Evolutionary conservation across 441 rosid genomes (phyloP).

Genomic region (Jatropha podagrica): DNA sequence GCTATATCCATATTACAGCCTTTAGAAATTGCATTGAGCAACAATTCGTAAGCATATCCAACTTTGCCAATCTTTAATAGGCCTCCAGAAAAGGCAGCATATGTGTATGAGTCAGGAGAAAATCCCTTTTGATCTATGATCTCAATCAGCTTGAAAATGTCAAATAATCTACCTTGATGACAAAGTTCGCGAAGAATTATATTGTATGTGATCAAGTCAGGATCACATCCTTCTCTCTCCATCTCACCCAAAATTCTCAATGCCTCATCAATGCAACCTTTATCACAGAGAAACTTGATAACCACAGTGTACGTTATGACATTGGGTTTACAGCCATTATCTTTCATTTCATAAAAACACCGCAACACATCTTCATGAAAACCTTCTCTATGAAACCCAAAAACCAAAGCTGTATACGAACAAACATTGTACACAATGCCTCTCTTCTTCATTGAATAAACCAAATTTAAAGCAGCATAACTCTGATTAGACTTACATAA

Average conservation of each 20-base stretch:
- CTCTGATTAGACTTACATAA: conserved; percentile 36
- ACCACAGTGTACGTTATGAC: conserved; percentile 39
- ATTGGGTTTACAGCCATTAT: conserved; percentile 33
- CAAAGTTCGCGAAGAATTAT: conserved; percentile 38
- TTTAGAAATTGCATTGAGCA: conserved; percentile 29
- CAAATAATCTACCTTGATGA: conserved; percentile 25
- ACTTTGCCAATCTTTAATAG: conserved; percentile 31
- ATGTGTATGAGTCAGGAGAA: conserved; percentile 35
- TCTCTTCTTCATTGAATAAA: conserved; percentile 35
- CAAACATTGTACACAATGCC: conserved; percentile 35
- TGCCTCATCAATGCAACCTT: conserved; percentile 29
- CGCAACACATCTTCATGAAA: conserved; percentile 26
- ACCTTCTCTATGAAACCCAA: conserved; percentile 43
- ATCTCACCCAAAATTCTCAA: conserved; percentile 23
- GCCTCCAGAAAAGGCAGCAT: conserved; percentile 40
- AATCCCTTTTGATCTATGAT: conserved; percentile 28
- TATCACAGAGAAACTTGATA: conserved; percentile 39
- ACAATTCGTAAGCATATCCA: conserved; percentile 20
- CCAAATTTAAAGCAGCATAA: conserved; percentile 29
- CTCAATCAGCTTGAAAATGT: conserved; percentile 23
- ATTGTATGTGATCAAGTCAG: conserved; percentile 39
- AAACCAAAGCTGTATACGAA: conserved; percentile 44
- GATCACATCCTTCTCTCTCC: conserved; percentile 35
- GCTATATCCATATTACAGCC: conserved; percentile 33
- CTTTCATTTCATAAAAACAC: conserved; percentile 32